Base-by-base conservation (phyloP, 805 yeast genomes). In the Ascoidea asiatica region DNA sequence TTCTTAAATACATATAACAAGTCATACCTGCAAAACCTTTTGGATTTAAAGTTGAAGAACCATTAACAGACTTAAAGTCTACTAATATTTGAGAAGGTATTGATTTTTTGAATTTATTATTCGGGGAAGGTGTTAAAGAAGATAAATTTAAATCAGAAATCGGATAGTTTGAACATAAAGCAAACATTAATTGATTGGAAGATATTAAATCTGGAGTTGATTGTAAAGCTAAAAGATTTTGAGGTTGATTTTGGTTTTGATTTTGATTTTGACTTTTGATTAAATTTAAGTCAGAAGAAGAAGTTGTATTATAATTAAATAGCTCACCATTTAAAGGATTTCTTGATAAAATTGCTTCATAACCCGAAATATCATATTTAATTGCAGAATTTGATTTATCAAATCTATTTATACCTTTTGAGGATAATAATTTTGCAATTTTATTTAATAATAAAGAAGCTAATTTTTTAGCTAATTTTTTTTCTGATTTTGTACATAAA, bases 111-210 rank as follows among this genome's bases (percentile, higher is more conserved):
- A 78, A 75, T 47, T 69, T 68, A 37, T 64, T 59, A 52, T 70
- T 68, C 22, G 66, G 63, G 15, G 62, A 58, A 1, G 84, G 78
- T n/a, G 58, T 59, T 45, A 74, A 57, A 2, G 65, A 56, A 38
- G 57, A 55, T 4, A 59, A 50, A 21, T 63, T 53, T n/a, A 58
- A 53, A 40, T 60, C 62, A 5, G 61, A 52, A 4, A 66, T 57
- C 2, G 95, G 95, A 58, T 75, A 85, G 50, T 77, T 76, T 17
- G 87, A 80, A 8, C 81, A 75, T 46, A 87, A 64, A 0, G 94
- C 89, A 59, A 79, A 72, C 44, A 79, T 69, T 43, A 79, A 64
- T 59, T 86, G 92, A 56, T 73, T 79, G 41, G 72, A 69, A 15
- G 89, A 83, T 46, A 87, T 65, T 38, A 62, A 57, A 20, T 81